Percentiles rank a stretch among this genome's conserved stretches.
Evolutionary conservation across 2,329 filamentous ascomycete species (phyloP).

Genomic region (Colletotrichum acutatum): DNA sequence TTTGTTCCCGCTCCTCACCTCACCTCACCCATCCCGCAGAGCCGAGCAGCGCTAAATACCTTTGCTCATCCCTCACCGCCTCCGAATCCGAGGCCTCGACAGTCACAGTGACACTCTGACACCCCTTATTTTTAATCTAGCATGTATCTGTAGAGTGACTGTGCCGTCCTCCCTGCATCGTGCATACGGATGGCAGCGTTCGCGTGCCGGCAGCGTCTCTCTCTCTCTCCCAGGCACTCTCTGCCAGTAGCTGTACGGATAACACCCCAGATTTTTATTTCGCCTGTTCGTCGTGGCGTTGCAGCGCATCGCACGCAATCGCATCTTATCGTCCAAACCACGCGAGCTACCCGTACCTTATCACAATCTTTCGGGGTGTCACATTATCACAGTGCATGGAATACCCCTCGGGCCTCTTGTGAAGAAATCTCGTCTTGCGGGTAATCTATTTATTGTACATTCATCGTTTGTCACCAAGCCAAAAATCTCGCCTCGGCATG

Average conservation of each 20-base stretch:
- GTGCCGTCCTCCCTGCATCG: constrained; percentile 23
- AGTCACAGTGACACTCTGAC: background rate
- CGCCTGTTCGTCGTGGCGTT: background rate
- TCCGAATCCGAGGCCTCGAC: background rate
- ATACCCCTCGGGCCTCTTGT: background rate
- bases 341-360: background rate
- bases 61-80: constrained; percentile 16
- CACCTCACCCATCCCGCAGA: constrained; percentile 16
- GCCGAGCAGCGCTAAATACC: constrained; percentile 18
- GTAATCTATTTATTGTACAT: constrained; percentile 36
- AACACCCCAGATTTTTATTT: background rate
- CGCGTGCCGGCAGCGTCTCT: constrained; percentile 17
- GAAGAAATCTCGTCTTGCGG: constrained; percentile 27
- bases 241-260: too few species aligned
- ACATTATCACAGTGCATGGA: background rate
- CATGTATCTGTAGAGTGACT: background rate
- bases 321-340: background rate
- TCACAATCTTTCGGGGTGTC: background rate
- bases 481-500: constrained; percentile 15
- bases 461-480: constrained; percentile 31
- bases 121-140: background rate
- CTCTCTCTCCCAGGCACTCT: too few species aligned
- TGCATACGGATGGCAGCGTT: constrained; percentile 19
- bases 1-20: constrained; percentile 23
- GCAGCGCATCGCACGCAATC: background rate